Percentiles rank a stretch among this genome's conserved stretches.
Evolutionary conservation across 1,284 basidiomycete genomes (phyloP).

Genomic region (Leucoagaricus sp.): DNA sequence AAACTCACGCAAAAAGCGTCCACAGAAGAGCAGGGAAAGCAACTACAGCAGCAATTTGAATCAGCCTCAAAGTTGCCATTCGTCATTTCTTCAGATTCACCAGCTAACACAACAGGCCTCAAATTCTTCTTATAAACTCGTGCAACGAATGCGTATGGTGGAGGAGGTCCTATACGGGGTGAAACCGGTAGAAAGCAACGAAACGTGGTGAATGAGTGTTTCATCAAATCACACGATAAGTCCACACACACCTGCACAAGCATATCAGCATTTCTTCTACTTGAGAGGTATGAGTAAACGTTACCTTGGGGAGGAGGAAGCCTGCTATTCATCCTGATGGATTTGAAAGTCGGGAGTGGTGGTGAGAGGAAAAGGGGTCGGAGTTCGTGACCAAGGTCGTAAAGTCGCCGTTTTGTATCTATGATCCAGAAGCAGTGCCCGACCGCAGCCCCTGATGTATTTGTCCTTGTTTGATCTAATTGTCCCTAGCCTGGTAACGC

Average conservation of each 20-base stretch:
- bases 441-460: background rate
- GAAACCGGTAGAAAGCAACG: too few species aligned
- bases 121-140: conserved; percentile 55
- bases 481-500: background rate
- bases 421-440: conserved; percentile 5
- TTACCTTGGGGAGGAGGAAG: conserved; percentile 37
- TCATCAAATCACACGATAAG: background rate
- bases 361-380: too few species aligned
- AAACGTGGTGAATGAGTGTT: background rate
- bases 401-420: conserved; percentile 1
- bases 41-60: conserved; percentile 32
- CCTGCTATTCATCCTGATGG: conserved; percentile 28
- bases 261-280: background rate
- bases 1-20: conserved; percentile 60
- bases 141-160: conserved; percentile 59
- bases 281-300: background rate
- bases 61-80: background rate
- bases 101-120: conserved; percentile 54
- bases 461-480: conserved; percentile 11
- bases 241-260: background rate
- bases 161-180: conserved; percentile 48
- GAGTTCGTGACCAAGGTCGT: background rate
- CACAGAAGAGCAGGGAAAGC: conserved; percentile 54
- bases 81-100: conserved; percentile 43
- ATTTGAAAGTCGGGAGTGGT: background rate